Base-by-base conservation (phyloP, 345 rosid species). In the Cardamine chenopodiifolia region DNA sequence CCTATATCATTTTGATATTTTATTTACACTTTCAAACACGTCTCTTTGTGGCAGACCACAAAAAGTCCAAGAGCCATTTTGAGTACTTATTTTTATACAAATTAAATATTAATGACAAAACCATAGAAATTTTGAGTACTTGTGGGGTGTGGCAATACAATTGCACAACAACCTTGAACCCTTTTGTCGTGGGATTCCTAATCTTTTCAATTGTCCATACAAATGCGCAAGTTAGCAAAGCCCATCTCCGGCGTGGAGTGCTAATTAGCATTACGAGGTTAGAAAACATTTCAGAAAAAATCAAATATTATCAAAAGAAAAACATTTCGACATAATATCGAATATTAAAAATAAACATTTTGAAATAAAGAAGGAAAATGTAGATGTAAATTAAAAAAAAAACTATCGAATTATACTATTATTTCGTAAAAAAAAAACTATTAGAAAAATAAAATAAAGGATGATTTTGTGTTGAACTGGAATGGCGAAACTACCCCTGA, bases 401-500 rank as follows among this genome's bases (percentile, higher is more conserved):
- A 53, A 25, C 5, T 9, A 25, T 26, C 6, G 11, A 7, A 26
- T 54, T 13, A 25, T 14, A 26, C 5, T 2, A 5, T 42, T 15
- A 42, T 3, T 44, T n/a, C 9, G 19, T 44, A 5, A 6, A 15
- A 15, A 15, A 6, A 42, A 6, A 42, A 2, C 18, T 42, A 42
- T 42, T 2, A 9, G n/a, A 31, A 2, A 58, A 58, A 34, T 8
- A 34, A 58, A 58, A 58, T 18, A 58, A 62, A 40, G 14, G 32
- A 4, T 14, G 13, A 3, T 62, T 15, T 2, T 5, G 34, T 2
- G 40, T 9, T 1, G 31, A 3, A 8, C 0, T 0, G 15, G 55
- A 84, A 68, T 82, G 7, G 56, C 97, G 7, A 73, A 79, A 81
- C n/a, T 76, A 53, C 84, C 97, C 96, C 86, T 72, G 52, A 74